Conservation (phyloP, 1,284 basidiomycete genomes). For the Boletus holoroseus region DNA sequence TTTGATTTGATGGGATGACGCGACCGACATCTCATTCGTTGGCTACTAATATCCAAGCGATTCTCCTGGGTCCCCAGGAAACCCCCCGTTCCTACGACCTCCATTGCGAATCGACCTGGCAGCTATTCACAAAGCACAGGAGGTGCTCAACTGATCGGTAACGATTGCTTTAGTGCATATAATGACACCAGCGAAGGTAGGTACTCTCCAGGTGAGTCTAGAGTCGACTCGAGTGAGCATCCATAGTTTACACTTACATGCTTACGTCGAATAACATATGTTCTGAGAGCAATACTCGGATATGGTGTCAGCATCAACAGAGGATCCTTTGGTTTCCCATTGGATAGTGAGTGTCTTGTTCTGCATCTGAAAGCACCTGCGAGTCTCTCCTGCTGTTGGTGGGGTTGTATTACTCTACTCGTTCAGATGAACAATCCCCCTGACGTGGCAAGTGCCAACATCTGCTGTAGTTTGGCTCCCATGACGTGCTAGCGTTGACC, state of each 20-base stretch:
- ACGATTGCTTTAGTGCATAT: constrained; percentile 66
- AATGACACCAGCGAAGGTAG: constrained; percentile 60
- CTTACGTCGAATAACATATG: constrained; percentile 33
- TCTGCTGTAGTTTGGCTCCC: constrained; percentile 53
- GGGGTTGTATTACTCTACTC: constrained; percentile 56
- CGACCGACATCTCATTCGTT: no score
- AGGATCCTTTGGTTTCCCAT: constrained; percentile 61
- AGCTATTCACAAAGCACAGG: constrained; percentile 57
- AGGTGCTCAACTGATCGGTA: constrained; percentile 53
- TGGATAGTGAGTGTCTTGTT: constrained; percentile 45
- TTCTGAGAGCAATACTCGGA: constrained; percentile 47
- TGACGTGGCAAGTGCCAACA: constrained; percentile 51
- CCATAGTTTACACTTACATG: constrained; percentile 47
- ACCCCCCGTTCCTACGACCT: no score
- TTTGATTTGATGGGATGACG: background rate
- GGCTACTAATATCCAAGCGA: no score
- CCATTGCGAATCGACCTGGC: constrained; percentile 29
- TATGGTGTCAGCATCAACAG: constrained; percentile 69
- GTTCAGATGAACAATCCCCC: constrained; percentile 56
- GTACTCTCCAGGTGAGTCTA: constrained; percentile 33
- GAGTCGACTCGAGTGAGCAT: background rate
- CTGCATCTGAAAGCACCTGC: background rate
- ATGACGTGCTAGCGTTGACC: constrained; percentile 48
- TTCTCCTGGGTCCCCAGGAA: no score
- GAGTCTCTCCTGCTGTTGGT: constrained; percentile 35